These are phyloP conservation scores for Elsinoe ampelina DNA, from an alignment of 2,329 filamentous ascomycete genomes.

Conservation along the genomic window DNA sequence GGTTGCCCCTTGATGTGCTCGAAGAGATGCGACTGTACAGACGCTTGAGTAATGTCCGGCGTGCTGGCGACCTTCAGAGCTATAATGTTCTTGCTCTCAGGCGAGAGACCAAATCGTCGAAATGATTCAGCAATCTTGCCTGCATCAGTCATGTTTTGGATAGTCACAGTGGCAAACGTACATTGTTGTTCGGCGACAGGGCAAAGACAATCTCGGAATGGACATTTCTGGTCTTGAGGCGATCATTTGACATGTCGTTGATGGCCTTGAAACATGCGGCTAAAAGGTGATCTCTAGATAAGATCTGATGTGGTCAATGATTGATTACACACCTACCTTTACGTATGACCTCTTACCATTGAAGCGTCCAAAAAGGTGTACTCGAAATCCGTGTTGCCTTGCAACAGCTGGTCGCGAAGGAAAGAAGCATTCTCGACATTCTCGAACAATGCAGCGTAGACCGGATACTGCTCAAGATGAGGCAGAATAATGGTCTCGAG, in stretches of 20 bases:
- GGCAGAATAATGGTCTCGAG: slow-evolving; percentile 64
- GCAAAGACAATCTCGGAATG: slow-evolving; percentile 82
- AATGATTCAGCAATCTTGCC: slow-evolving; percentile 81
- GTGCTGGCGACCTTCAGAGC: slow-evolving; percentile 64
- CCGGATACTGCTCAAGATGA: slow-evolving; percentile 60
- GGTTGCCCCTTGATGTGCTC: slow-evolving; percentile 53
- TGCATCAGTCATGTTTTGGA: slow-evolving; percentile 12
- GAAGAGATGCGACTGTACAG: slow-evolving; percentile 51
- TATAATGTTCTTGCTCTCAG: slow-evolving; percentile 62
- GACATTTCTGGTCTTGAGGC: slow-evolving; percentile 70
- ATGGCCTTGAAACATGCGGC: slow-evolving; percentile 71
- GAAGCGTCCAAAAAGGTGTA: slow-evolving; percentile 89
- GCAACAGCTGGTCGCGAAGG: slow-evolving; percentile 74
- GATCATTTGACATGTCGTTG: slow-evolving; percentile 50
- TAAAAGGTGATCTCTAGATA: slow-evolving; percentile 64
- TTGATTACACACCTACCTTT: neutral
- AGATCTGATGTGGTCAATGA: slow-evolving; percentile 41
- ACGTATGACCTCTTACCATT: slow-evolving; percentile 45
- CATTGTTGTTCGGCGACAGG: slow-evolving; percentile 74
- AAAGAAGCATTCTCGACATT: slow-evolving; percentile 68
- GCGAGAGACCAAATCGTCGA: slow-evolving; percentile 71
- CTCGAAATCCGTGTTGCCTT: slow-evolving; percentile 74
- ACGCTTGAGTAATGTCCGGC: slow-evolving; percentile 32
- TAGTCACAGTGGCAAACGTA: slow-evolving; percentile 27
- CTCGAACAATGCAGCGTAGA: slow-evolving; percentile 68